Conservation (phyloP, 1,139 yeast species). For the Casaregolazyma suthepensis region DNA sequence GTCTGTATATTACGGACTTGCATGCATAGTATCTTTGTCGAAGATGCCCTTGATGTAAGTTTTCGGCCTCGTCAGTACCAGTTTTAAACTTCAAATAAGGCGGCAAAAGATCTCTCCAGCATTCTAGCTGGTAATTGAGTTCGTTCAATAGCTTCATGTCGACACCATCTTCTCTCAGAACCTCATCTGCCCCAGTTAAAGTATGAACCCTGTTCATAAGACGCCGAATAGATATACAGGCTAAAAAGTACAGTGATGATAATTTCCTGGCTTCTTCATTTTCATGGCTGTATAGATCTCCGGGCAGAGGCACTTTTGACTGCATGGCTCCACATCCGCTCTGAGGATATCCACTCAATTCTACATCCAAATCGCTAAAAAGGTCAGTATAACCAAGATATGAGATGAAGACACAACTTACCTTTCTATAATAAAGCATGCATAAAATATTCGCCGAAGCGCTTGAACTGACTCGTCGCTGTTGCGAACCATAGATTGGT, state of each 20-base stretch:
- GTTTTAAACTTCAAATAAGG: constrained; percentile 12
- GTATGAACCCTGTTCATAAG: constrained; percentile 19
- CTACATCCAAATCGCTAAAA: constrained; percentile 15
- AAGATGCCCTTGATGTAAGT: constrained; percentile 17
- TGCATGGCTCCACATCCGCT: constrained; percentile 15
- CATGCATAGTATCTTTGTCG: constrained; percentile 19
- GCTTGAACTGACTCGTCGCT: constrained; percentile 13
- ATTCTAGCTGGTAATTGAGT: constrained; percentile 17
- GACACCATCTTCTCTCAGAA: constrained; percentile 10
- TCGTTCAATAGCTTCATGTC: constrained; percentile 15
- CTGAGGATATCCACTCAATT: constrained; percentile 17
- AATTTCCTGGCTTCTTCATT: constrained; percentile 13
- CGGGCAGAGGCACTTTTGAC: constrained; percentile 14
- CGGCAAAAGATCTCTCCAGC: constrained; percentile 18
- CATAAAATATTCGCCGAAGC: constrained; percentile 15
- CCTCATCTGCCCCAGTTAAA: constrained; percentile 13
- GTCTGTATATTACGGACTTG: constrained; percentile 18
- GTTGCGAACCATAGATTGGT: constrained; percentile 7
- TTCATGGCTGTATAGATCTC: constrained; percentile 15
- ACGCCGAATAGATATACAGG: constrained; percentile 19
- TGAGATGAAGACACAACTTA: constrained; percentile 1
- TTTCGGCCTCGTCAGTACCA: constrained; percentile 11
- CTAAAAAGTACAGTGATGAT: constrained; percentile 18
- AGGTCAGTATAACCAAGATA: background rate
- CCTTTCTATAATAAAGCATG: constrained; percentile 18